A percentile compares a stretch with the other conserved stretches of the same genome.
Evolutionary conservation across 257 asterid genomes (phyloP).

Genomic region (Catharanthus roseus): DNA sequence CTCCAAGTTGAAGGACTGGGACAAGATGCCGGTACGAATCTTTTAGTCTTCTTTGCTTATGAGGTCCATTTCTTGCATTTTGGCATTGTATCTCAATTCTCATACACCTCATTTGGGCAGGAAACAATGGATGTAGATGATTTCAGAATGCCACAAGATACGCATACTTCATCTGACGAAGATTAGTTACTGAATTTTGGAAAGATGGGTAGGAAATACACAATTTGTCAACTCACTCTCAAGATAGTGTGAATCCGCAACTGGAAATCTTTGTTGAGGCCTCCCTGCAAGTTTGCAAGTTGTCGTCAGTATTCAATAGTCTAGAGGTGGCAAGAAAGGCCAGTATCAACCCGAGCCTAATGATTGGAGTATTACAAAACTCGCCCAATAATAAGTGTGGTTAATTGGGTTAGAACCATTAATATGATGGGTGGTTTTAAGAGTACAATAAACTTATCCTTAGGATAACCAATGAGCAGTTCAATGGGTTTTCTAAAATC

Average conservation of each 20-base stretch:
- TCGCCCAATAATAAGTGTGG: too few species aligned
- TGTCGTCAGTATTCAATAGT: too few species aligned
- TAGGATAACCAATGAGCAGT: too few species aligned
- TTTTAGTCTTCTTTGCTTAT: background rate
- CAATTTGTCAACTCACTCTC: background rate
- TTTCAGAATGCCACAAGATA: slow-evolving; percentile 35
- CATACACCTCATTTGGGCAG: slow-evolving; percentile 24
- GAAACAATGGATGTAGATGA: slow-evolving; percentile 42
- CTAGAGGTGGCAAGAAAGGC: too few species aligned
- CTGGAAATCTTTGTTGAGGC: background rate
- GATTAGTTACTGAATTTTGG: slow-evolving; percentile 26
- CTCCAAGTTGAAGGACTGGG: slow-evolving; percentile 89
- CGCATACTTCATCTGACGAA: slow-evolving; percentile 61
- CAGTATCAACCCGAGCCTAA: too few species aligned
- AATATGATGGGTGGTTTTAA: too few species aligned
- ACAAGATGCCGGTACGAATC: slow-evolving; percentile 62
- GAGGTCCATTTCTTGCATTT: background rate
- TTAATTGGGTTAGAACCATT: too few species aligned
- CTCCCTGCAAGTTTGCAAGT: background rate
- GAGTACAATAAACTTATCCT: too few species aligned
- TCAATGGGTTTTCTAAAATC: too few species aligned
- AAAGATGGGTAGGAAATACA: background rate
- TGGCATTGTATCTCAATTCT: background rate
- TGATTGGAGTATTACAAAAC: too few species aligned
- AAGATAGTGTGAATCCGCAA: background rate